Conservation (phyloP, 1,139 yeast species). For the Wickerhamomyces sp. region DNA sequence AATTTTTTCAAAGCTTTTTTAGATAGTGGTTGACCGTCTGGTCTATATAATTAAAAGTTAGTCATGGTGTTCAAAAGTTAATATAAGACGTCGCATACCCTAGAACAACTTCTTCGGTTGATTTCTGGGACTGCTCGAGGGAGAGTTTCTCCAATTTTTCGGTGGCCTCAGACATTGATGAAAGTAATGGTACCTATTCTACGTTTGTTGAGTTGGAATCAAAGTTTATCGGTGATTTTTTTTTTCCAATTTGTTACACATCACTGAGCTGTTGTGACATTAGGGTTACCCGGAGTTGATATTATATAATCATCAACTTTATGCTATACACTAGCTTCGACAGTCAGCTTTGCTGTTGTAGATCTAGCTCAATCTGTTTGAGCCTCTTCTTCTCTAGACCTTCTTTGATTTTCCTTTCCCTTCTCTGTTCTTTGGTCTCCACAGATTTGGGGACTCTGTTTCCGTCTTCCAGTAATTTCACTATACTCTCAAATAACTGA, state of each 20-base stretch:
- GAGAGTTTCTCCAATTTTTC: constrained; percentile 34
- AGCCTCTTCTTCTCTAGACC: constrained; percentile 48
- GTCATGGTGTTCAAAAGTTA: background rate
- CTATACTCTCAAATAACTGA: constrained; percentile 41
- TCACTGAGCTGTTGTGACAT: no score
- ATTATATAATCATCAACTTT: no score
- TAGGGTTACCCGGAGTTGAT: constrained; percentile 1
- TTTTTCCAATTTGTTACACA: background rate
- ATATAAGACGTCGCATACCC: constrained; percentile 13
- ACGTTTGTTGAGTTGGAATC: no score
- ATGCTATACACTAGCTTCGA: no score
- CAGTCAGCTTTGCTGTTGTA: background rate
- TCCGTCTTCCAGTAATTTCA: constrained; percentile 25
- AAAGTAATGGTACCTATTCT: background rate
- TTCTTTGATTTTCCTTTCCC: constrained; percentile 52
- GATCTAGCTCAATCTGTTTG: background rate
- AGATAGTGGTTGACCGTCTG: constrained; percentile 91
- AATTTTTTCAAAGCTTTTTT: constrained; percentile 94
- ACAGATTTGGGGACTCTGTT: background rate
- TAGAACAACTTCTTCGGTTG: constrained; percentile 24
- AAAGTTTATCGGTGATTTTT: no score
- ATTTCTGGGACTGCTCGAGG: constrained; percentile 22
- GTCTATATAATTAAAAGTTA: constrained; percentile 6
- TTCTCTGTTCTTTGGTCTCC: constrained; percentile 55
- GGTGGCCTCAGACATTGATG: constrained; percentile 31